Percentiles rank a stretch among this genome's conserved stretches.
Evolutionary conservation across 441 rosid genomes (phyloP).

Genomic region (Erysimum cheiri): DNA sequence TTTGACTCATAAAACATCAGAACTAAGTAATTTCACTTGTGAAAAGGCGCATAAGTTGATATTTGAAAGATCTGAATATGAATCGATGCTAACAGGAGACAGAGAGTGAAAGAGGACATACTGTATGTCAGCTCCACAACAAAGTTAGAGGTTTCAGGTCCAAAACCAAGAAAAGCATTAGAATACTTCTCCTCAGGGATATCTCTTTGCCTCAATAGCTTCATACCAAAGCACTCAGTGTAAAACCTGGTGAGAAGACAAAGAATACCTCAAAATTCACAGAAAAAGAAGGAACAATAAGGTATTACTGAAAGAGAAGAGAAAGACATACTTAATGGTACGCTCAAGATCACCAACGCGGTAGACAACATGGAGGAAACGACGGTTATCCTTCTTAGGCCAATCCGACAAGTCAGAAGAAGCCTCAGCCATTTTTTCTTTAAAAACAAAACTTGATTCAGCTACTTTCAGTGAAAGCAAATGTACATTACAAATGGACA

Average conservation of each 20-base stretch:
- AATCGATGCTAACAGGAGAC: slow-evolving; percentile 8
- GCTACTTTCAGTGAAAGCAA: slow-evolving; percentile 1
- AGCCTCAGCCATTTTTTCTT: slow-evolving; percentile 60
- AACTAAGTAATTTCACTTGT: slow-evolving; percentile 8
- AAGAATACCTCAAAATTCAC: neutral
- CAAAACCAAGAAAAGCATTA: slow-evolving; percentile 95
- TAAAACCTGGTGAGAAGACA: slow-evolving; percentile 66
- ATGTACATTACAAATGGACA: neutral
- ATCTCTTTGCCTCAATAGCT: slow-evolving; percentile 88
- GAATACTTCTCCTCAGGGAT: slow-evolving; percentile 93
- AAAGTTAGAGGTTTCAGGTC: slow-evolving; percentile 79
- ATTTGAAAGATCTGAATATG: neutral
- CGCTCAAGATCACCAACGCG: slow-evolving; percentile 96
- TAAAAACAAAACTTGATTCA: slow-evolving; percentile 8
- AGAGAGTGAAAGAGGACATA: slow-evolving; percentile 41
- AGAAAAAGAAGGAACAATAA: slow-evolving; percentile 8
- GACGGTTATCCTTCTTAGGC: slow-evolving; percentile 90
- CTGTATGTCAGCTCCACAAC: slow-evolving; percentile 91
- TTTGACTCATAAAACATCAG: slow-evolving; percentile 17
- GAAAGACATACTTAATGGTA: slow-evolving; percentile 64
- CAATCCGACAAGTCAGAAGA: slow-evolving; percentile 72
- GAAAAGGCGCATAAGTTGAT: neutral
- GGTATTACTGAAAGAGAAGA: neutral
- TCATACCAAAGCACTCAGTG: slow-evolving; percentile 97
- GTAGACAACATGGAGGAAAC: slow-evolving; percentile 88